Base-by-base conservation (phyloP, 164 flowering plant species). In the Aristolochia californica region DNA sequence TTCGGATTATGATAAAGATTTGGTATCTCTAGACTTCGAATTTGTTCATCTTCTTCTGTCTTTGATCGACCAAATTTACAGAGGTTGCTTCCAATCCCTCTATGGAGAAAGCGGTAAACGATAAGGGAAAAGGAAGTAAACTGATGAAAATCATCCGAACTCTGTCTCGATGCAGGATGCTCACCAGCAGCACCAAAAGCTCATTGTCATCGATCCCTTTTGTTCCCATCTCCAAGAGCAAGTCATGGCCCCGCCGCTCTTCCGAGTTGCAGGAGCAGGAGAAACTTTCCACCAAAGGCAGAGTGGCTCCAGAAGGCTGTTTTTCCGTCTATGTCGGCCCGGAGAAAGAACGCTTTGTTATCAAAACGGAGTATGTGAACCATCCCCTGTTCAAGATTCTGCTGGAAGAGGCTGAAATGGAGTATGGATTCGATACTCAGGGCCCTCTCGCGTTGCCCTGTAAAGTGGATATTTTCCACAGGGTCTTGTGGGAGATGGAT, bases 371-470 rank as follows among this genome's bases (percentile, higher is more conserved):
- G 53, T 72, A 70, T 18, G 73, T 60, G 5, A 83, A 76, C 64
- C 88, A 83, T 66, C 85, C 88, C 0, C 69, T 81, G 5, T 83
- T 83, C 73, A 75, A 58, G 74, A 52, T 62, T 62, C 59, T 83
- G 14, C 76, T 83, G 0, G 85, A 80, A 57, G 88, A 83, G 55
- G 85, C 85, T 0, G 84, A 79, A 63, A 26, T 48, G 44, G 85
- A 78, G 45, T 83, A 83, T 47, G 88, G 88, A n/a, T 79, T 57
- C 59, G 49, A 45, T 21, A 60, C 68, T 34, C 67, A 70, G 8
- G 85, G 88, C 1, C 85, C 88, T 10, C 66, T 83, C 45, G 57
- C 59, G 16, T 68, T 83, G 44, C 88, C 88, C 17, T 83, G 88
- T 43, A 58, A 73, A 17, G 84, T 81, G 2, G 75, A 75, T 53